Evolutionary conservation across 352 stramenopile species (phyloP).

Genomic region (Globisporangium splendens): DNA sequence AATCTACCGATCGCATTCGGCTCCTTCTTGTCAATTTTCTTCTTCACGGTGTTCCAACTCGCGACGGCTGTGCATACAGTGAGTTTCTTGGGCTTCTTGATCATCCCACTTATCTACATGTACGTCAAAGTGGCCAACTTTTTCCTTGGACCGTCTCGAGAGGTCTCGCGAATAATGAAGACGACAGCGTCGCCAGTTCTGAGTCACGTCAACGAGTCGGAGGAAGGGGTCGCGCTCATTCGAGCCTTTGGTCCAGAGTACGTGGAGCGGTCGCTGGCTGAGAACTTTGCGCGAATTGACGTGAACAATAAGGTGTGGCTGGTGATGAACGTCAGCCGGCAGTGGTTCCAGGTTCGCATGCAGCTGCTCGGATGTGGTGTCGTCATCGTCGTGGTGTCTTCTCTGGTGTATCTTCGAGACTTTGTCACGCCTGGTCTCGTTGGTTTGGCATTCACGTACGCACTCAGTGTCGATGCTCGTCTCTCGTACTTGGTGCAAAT

Average conservation of each 20-base stretch:
- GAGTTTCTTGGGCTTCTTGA: constrained; percentile 53
- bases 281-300: constrained; percentile 24
- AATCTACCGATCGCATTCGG: constrained; percentile 22
- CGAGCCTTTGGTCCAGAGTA: constrained; percentile 25
- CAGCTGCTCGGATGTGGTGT: constrained; percentile 42
- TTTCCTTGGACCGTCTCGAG: constrained; percentile 28
- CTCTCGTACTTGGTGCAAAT: constrained; percentile 64
- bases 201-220: constrained; percentile 29
- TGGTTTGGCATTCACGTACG: constrained; percentile 87
- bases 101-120: constrained; percentile 48
- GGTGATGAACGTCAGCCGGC: constrained; percentile 7
- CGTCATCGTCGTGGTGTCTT: constrained; percentile 34
- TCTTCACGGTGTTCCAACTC: constrained; percentile 58
- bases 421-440: constrained; percentile 58
- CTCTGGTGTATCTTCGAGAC: constrained; percentile 25
- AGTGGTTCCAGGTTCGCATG: constrained; percentile 52
- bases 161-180: constrained; percentile 31
- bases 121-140: constrained; percentile 2
- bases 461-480: constrained; percentile 71
- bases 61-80: constrained; percentile 58
- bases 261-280: constrained; percentile 13
- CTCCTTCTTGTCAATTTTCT: constrained; percentile 35
- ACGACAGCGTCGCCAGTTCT: constrained; percentile 28
- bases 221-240: constrained; percentile 34
- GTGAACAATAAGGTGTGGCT: constrained; percentile 27